Conservation (phyloP, 352 stramenopile species). For the Blastocystis hominis region DNA sequence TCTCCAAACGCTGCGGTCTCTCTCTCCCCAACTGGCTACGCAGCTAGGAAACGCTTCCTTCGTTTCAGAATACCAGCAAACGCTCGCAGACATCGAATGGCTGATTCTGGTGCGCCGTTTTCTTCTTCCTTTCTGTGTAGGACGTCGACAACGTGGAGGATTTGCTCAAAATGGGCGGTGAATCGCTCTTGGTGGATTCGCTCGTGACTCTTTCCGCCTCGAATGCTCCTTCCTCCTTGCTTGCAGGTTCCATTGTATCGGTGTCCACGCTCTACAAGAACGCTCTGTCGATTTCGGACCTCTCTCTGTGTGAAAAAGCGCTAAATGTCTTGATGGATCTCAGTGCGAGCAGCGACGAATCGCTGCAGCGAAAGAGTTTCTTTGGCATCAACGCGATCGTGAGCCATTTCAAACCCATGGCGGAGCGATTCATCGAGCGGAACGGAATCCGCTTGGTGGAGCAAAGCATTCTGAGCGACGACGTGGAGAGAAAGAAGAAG, state of each 20-base stretch:
- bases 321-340: background rate
- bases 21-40: background rate
- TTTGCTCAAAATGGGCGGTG: constrained; percentile 3
- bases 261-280: constrained; percentile 35
- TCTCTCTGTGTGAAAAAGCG: background rate
- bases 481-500: background rate
- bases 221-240: background rate
- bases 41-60: background rate
- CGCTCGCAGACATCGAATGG: background rate
- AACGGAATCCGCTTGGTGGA: background rate
- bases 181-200: background rate
- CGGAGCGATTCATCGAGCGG: background rate
- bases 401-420: background rate
- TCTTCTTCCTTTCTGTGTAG: background rate
- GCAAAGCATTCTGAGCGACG: background rate
- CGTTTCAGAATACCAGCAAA: background rate
- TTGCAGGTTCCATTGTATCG: background rate
- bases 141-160: constrained; percentile 37
- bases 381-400: background rate
- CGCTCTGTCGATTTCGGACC: background rate
- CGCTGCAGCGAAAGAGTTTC: background rate
- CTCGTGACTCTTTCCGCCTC: background rate
- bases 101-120: background rate
- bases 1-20: background rate
- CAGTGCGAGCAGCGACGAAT: background rate